These are phyloP conservation scores for Elsinoe fawcettii DNA, from an alignment of 2,329 filamentous ascomycete species.

Conservation along the genomic window DNA sequence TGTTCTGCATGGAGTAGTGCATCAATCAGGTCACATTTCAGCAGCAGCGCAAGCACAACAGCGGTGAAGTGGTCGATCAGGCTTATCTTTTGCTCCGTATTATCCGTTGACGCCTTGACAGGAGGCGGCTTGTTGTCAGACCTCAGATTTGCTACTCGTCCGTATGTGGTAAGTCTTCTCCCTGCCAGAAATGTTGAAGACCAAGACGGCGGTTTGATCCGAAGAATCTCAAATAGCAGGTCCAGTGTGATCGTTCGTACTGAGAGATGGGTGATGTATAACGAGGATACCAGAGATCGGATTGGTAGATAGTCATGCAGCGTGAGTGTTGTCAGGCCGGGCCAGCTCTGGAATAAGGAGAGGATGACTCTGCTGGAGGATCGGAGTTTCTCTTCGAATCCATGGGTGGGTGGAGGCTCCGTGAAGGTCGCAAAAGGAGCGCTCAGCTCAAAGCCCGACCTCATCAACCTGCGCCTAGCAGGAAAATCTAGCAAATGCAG, in stretches of 20 bases:
- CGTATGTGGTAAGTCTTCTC: conserved; percentile 86
- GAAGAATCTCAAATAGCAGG: conserved; percentile 70
- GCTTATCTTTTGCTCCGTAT: conserved; percentile 58
- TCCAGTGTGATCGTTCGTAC: conserved; percentile 75
- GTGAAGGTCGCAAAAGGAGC: conserved; percentile 84
- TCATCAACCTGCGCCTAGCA: conserved; percentile 69
- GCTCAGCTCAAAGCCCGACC: conserved; percentile 82
- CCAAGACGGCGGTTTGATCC: conserved; percentile 92
- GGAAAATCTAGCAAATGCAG: conserved; percentile 84
- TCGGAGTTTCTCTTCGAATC: conserved; percentile 60
- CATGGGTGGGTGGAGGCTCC: conserved; percentile 56
- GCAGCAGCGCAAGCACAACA: conserved; percentile 73
- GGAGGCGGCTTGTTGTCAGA: conserved; percentile 49
- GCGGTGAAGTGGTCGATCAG: conserved; percentile 93
- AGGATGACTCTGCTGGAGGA: conserved; percentile 89
- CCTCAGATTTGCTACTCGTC: conserved; percentile 80
- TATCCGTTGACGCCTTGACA: conserved; percentile 54
- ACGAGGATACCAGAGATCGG: conserved; percentile 64
- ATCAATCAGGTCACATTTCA: conserved; percentile 64
- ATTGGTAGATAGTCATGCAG: conserved; percentile 84
- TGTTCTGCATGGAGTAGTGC: conserved; percentile 54
- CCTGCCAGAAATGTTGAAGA: conserved; percentile 92
- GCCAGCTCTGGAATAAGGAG: conserved; percentile 87
- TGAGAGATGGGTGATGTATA: conserved; percentile 50
- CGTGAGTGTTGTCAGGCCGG: conserved; percentile 77